A percentile compares a stretch with the other conserved stretches of the same genome.
These are phyloP conservation scores for Malassezia nana DNA, from an alignment of 1,284 basidiomycete genomes.

Conservation along the genomic window DNA sequence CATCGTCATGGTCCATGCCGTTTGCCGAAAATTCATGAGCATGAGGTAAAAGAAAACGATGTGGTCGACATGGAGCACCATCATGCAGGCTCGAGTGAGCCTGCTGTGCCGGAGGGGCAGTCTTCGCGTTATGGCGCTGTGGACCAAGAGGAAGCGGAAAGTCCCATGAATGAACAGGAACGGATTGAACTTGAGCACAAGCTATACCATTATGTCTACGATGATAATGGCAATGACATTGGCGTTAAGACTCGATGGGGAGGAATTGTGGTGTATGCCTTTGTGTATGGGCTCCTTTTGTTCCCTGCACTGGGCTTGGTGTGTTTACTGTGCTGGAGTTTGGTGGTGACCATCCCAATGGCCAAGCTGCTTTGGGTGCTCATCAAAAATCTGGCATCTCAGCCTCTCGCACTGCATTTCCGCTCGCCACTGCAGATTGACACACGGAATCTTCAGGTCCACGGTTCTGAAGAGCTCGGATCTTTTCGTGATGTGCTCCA, in stretches of 20 bases:
- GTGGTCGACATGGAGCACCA: constrained; percentile 3
- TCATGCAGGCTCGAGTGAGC: neutral
- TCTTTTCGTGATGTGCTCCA: constrained; percentile 37
- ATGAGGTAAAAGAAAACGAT: constrained; percentile 12
- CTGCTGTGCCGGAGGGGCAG: constrained; percentile 2
- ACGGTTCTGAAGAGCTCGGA: constrained; percentile 23
- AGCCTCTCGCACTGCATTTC: constrained; percentile 81
- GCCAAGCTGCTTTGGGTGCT: constrained; percentile 91
- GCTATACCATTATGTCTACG: constrained; percentile 42
- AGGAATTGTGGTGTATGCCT: constrained; percentile 37
- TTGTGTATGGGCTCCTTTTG: constrained; percentile 74
- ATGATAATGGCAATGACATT: constrained; percentile 34
- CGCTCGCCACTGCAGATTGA: constrained; percentile 52
- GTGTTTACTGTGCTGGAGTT: constrained; percentile 75
- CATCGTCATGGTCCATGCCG: constrained; percentile 25
- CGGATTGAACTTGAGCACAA: constrained; percentile 30
- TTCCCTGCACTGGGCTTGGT: constrained; percentile 64
- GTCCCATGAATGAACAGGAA: constrained; percentile 21
- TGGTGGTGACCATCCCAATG: constrained; percentile 94
- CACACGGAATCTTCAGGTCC: constrained; percentile 11
- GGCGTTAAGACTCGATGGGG: constrained; percentile 23
- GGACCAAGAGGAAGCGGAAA: constrained; percentile 9
- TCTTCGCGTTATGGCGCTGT: constrained; percentile 1
- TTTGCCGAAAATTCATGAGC: constrained; percentile 9
- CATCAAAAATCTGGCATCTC: constrained; percentile 67